A percentile compares a stretch with the other conserved stretches of the same genome.
These are phyloP conservation scores for Globisporangium camurandrum DNA, from an alignment of 352 stramenopile species.

Conservation along the genomic window DNA sequence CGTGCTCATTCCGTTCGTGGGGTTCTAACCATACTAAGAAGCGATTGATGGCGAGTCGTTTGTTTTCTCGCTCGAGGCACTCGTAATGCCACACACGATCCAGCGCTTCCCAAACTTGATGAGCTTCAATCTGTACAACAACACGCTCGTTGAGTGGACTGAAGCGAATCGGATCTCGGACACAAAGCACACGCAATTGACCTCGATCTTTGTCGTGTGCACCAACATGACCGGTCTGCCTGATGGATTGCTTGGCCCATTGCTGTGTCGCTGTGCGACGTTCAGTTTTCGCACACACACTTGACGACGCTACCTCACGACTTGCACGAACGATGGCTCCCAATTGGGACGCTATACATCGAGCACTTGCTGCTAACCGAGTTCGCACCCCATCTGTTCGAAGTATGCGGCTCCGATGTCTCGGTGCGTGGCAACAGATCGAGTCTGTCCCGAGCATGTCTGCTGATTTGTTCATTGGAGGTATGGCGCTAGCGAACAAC, in stretches of 20 bases:
- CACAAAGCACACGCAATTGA: slow-evolving; percentile 1
- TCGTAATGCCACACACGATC: slow-evolving; percentile 11
- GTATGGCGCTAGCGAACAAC: neutral
- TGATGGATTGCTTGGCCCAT: slow-evolving; percentile 1
- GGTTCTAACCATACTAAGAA: slow-evolving; percentile 18
- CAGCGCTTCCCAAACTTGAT: slow-evolving; percentile 20
- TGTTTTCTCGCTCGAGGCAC: slow-evolving; percentile 10
- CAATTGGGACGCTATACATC: slow-evolving; percentile 15
- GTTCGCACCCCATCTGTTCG: slow-evolving; percentile 1
- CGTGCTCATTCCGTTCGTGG: slow-evolving; percentile 13
- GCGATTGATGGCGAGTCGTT: slow-evolving; percentile 10
- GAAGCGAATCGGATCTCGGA: slow-evolving; percentile 1
- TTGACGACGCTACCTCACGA: slow-evolving; percentile 12
- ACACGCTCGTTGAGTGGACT: slow-evolving; percentile 12
- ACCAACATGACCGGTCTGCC: slow-evolving; percentile 7
- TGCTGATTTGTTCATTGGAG: slow-evolving; percentile 2
- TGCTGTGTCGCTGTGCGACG: too few relatives aligned
- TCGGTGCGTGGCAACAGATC: slow-evolving; percentile 1
- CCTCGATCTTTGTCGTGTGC: neutral
- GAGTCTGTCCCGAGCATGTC: neutral
- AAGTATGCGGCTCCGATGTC: neutral
- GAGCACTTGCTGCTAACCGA: slow-evolving; percentile 13
- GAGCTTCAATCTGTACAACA: slow-evolving; percentile 25
- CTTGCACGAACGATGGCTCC: slow-evolving; percentile 11
- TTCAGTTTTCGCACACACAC: slow-evolving; percentile 18